Evolutionary conservation across 2,329 filamentous ascomycete genomes (phyloP), one percentile per base, ranked within the genome.

Genomic region (Fusarium protoensiforme): DNA sequence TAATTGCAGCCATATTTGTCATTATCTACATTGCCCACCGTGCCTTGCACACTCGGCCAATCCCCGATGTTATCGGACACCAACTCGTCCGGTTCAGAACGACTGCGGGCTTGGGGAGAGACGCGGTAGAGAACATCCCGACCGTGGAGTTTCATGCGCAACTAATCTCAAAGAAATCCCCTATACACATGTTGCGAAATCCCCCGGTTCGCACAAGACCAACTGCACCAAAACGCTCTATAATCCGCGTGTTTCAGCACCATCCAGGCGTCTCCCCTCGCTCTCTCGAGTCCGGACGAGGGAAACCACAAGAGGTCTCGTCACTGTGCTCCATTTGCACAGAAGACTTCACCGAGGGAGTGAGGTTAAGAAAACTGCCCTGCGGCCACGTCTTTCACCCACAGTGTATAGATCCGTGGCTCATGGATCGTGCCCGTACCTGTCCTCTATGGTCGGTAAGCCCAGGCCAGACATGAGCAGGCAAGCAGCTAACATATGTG

Each of bases 351-450:
- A 1, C 43, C 1, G 48, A 73, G 0, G 68, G 64, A 2, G 39
- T 20, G 1, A 39, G 2, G 3, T 2, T 72, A 0, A 68, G 71
- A 3, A 24, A 43, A 4, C 13, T 75, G 0, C 74, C 71, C 6
- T 75, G 73, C 1, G 39, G 48, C 0, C 73, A 75, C 33, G 16
- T 76, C 2, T 75, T 74, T 5, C 74, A 75, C 16, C 73, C 74
- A 9, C 18, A 14, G 8, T 75, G 74, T 10, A 76, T 75, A 8
- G 74, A 75, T 18, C 73, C 64, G 7, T 75, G 73, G 74, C 43
- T 75, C 7, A 61, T 54, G 3, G 24, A 64, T 4, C 69, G 71
- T 20, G 69, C 74, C 4, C 53, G 64, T 5, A 76, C 74, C 3
- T 75, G 74, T 46, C 74, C 74, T 0, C 11, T 75, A 13, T 75